A percentile compares a stretch with the other conserved stretches of the same genome.
Evolutionary conservation across 108 stramenopile genomes (phyloP).

Genomic region (Stephanodiscus minutulus): DNA sequence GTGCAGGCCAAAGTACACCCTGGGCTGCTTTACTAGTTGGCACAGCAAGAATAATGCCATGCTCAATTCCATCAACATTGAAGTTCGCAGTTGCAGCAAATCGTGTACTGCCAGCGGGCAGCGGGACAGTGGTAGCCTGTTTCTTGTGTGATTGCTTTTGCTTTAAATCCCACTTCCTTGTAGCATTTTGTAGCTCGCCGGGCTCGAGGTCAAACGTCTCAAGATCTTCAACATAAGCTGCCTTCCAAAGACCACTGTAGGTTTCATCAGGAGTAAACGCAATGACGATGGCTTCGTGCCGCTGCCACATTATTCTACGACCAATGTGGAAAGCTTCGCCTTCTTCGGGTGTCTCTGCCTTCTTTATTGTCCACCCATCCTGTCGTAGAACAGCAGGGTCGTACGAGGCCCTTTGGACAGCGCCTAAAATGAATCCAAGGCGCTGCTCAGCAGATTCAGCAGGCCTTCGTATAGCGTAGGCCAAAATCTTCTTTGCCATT

Average conservation of each 20-base stretch:
- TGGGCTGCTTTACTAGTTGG: conserved; percentile 58
- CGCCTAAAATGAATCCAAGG: conserved; percentile 44
- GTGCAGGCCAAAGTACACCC: conserved; percentile 85
- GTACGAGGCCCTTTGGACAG: conserved; percentile 62
- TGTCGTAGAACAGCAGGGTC: conserved; percentile 76
- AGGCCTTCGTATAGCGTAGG: conserved; percentile 40
- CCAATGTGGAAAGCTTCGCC: conserved; percentile 78
- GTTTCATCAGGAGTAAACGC: conserved; percentile 81
- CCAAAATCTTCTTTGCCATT: conserved; percentile 70
- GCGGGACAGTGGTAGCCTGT: background rate
- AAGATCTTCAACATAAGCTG: conserved; percentile 72
- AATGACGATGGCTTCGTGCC: conserved; percentile 76
- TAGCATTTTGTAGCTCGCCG: conserved; percentile 71
- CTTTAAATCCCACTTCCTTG: conserved; percentile 67
- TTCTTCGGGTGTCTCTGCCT: conserved; percentile 58
- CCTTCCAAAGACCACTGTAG: conserved; percentile 86
- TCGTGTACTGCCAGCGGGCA: conserved; percentile 52
- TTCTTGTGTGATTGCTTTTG: conserved; percentile 30
- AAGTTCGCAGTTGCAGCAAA: conserved; percentile 58
- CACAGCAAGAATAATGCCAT: conserved; percentile 81
- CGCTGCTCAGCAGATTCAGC: conserved; percentile 37
- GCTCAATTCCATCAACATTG: conserved; percentile 72
- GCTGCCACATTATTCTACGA: conserved; percentile 63
- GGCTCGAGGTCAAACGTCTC: conserved; percentile 85
- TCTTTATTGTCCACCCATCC: conserved; percentile 84